Evolutionary conservation across 2,329 filamentous ascomycete genomes (phyloP).

Genomic region (Berkeleyomyces rouxiae): DNA sequence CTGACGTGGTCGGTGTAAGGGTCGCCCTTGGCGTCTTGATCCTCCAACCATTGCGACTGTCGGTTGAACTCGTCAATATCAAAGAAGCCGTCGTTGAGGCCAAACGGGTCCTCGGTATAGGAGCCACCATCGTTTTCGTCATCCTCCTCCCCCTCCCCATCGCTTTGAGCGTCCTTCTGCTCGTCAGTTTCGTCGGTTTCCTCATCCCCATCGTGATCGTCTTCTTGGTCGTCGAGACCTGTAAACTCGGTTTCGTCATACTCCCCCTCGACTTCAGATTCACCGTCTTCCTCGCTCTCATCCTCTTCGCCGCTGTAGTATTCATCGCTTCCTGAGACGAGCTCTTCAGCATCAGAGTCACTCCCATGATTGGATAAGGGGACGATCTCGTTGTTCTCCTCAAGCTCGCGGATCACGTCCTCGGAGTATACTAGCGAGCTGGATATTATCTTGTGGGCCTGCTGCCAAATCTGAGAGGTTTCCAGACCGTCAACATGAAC

Average conservation of each 20-base stretch:
- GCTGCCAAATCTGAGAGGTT: slow-evolving; percentile 83
- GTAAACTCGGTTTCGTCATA: slow-evolving; percentile 16
- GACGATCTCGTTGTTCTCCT: slow-evolving; percentile 32
- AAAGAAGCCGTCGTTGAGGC: slow-evolving; percentile 95
- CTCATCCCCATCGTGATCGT: slow-evolving; percentile 17
- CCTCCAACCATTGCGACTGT: slow-evolving; percentile 76
- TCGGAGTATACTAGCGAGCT: slow-evolving; percentile 34
- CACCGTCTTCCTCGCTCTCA: slow-evolving; percentile 24
- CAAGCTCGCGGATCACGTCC: slow-evolving; percentile 30
- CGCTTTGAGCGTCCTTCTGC: slow-evolving; percentile 14
- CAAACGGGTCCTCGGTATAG: slow-evolving; percentile 57
- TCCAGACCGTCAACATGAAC: slow-evolving; percentile 79
- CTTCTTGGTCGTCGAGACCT: slow-evolving; percentile 19
- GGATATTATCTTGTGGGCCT: slow-evolving; percentile 65
- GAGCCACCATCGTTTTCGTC: slow-evolving; percentile 31
- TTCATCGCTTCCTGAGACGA: slow-evolving; percentile 19
- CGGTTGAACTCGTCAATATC: slow-evolving; percentile 96
- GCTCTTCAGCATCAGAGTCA: slow-evolving; percentile 19
- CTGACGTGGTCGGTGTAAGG: slow-evolving; percentile 56
- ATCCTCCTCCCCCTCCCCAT: slow-evolving; percentile 25
- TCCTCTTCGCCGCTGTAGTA: slow-evolving; percentile 22
- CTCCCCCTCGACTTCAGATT: slow-evolving; percentile 16
- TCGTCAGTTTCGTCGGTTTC: background rate
- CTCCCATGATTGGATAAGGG: slow-evolving; percentile 15
- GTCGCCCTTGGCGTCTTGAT: slow-evolving; percentile 64